These are phyloP conservation scores for Sporisorium reilianum DNA, from an alignment of 1,284 basidiomycete species.

Conservation along the genomic window DNA sequence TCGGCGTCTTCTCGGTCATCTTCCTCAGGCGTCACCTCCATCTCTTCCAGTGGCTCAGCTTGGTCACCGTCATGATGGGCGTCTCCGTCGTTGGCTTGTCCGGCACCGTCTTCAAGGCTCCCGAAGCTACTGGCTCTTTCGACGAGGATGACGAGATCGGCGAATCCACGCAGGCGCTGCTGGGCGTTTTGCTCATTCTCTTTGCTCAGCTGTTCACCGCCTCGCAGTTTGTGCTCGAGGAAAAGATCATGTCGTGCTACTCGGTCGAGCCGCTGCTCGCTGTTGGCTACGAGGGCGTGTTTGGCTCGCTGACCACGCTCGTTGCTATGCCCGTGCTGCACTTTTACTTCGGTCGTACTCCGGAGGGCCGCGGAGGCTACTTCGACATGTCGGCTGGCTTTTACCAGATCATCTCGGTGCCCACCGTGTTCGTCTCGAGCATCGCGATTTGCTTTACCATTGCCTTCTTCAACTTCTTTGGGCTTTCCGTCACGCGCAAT, in stretches of 20 bases:
- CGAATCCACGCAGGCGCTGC: constrained; percentile 60
- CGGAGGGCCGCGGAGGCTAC: constrained; percentile 78
- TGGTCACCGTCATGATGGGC: constrained; percentile 89
- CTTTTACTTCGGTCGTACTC: constrained; percentile 71
- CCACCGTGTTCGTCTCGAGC: constrained; percentile 81
- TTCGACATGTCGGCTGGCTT: constrained; percentile 93
- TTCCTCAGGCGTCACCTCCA: constrained; percentile 77
- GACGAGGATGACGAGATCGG: constrained; percentile 56
- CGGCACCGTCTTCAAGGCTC: constrained; percentile 71
- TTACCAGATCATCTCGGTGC: constrained; percentile 85
- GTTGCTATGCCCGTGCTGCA: constrained; percentile 80
- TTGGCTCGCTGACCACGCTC: constrained; percentile 84
- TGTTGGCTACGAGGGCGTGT: constrained; percentile 93
- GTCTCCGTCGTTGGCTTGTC: constrained; percentile 91
- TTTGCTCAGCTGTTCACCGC: constrained; percentile 98
- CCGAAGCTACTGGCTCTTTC: constrained; percentile 28
- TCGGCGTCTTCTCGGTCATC: constrained; percentile 89
- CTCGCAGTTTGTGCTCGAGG: constrained; percentile 91
- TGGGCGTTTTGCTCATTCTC: constrained; percentile 86
- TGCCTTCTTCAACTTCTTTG: constrained; percentile 95
- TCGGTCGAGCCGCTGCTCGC: constrained; percentile 89
- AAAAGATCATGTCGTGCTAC: constrained; percentile 83
- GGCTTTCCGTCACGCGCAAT: constrained; percentile 83
- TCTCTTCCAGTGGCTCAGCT: constrained; percentile 80
- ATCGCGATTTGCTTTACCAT: constrained; percentile 76